A percentile compares a stretch with the other conserved stretches of the same genome.
phyloP scores from a whole-genome alignment of 371 early-diverging fungal genomes.

The Mortierella sp. region DNA sequence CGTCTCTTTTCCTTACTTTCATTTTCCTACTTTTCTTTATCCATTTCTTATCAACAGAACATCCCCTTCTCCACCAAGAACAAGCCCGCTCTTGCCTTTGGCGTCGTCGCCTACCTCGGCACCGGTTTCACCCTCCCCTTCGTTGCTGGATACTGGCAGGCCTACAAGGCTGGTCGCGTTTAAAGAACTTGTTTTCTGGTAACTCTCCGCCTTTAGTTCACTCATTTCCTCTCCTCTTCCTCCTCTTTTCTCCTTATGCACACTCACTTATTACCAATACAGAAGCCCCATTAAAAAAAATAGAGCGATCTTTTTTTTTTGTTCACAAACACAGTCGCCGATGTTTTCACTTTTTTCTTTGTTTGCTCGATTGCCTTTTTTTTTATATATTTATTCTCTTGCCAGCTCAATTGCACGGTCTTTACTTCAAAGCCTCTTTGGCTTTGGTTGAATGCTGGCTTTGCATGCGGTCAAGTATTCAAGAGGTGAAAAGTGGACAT shows the following conservation, averaged over 20 bases:
- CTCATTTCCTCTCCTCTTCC: not conserved
- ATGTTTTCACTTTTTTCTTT: no score
- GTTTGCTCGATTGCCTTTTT: not conserved
- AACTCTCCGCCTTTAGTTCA: not conserved
- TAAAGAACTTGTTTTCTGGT: conserved; percentile 12
- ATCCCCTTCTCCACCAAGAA: conserved; percentile 75
- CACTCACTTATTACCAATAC: not conserved
- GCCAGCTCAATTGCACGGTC: no score
- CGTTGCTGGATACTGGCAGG: conserved; percentile 63
- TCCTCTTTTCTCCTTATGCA: not conserved
- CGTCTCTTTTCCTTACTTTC: not conserved
- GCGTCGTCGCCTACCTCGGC: conserved; percentile 66
- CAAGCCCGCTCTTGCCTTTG: conserved; percentile 69
- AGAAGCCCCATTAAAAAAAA: conserved; percentile 13
- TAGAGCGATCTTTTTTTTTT: conserved; percentile 18
- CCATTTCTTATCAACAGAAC: conserved; percentile 56
- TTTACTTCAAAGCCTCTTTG: no score
- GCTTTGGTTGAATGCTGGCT: no score
- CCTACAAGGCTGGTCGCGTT: conserved; percentile 51
- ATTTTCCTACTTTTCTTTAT: not conserved
- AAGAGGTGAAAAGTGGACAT: no score
- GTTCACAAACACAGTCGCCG: not conserved
- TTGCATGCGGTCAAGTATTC: no score
- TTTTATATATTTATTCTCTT: not conserved
- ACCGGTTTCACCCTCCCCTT: conserved; percentile 71